phyloP scores from a whole-genome alignment of 202 grass and related monocot genomes.

The Alloteropsis angusta region DNA sequence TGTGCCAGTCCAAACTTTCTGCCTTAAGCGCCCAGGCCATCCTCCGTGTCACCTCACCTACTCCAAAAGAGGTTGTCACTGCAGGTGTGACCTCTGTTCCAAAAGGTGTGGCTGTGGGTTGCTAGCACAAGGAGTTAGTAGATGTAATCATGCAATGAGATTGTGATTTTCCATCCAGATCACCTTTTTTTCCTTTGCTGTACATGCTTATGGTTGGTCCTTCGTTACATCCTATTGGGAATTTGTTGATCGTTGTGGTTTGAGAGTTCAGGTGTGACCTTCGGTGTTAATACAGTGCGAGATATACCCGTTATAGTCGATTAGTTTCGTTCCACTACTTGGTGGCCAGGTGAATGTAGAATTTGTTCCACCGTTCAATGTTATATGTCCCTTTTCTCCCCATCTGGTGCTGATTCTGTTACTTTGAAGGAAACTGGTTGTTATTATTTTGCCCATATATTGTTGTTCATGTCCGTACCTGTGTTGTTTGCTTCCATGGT shows the following conservation, averaged over 20 bases:
- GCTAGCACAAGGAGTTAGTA: slow-evolving; percentile 31
- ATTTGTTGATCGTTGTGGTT: neutral
- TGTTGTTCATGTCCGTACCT: neutral
- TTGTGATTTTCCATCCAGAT: slow-evolving; percentile 10
- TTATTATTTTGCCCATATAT: neutral
- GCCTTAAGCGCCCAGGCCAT: slow-evolving; percentile 65
- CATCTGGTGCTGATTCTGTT: neutral
- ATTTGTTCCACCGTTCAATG: slow-evolving; percentile 11
- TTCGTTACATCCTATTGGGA: neutral
- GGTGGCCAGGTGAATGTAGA: slow-evolving; percentile 16
- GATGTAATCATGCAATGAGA: slow-evolving; percentile 8
- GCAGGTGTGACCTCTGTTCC: slow-evolving; percentile 32
- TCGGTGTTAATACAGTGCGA: slow-evolving; percentile 33
- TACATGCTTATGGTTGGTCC: slow-evolving; percentile 43
- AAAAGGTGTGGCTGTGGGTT: slow-evolving; percentile 22
- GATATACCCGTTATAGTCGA: slow-evolving; percentile 30
- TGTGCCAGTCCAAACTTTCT: slow-evolving; percentile 75
- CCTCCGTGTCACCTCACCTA: slow-evolving; percentile 57
- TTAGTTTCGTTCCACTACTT: slow-evolving; percentile 15
- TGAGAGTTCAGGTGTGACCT: slow-evolving; percentile 14
- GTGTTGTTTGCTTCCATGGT: neutral
- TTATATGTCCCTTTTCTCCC: neutral
- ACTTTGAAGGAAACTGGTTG: neutral
- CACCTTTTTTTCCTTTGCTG: slow-evolving; percentile 36
- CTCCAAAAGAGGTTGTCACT: slow-evolving; percentile 38